A percentile compares a stretch with the other conserved stretches of the same genome.
These are phyloP conservation scores for Myxozyma neglecta DNA, from an alignment of 805 yeast species.

Conservation along the genomic window DNA sequence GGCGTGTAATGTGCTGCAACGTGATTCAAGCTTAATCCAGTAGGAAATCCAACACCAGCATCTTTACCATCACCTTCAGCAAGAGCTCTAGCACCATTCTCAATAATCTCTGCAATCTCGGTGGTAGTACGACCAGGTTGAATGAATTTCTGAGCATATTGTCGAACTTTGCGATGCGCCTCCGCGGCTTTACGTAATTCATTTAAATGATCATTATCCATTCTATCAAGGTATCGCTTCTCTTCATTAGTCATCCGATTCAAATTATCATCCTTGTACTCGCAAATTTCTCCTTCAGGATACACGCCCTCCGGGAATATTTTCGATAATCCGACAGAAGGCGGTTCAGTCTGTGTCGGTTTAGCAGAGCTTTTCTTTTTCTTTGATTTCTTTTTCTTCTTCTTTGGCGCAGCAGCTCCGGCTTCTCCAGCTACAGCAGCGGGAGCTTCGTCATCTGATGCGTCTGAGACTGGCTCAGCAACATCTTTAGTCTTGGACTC, in stretches of 20 bases:
- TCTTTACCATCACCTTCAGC: conserved; percentile 57
- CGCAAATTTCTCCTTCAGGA: conserved; percentile 87
- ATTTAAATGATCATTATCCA: conserved; percentile 63
- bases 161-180: conserved; percentile 87
- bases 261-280: conserved; percentile 63
- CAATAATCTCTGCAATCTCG: conserved; percentile 86
- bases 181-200: conserved; percentile 96
- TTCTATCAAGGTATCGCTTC: conserved; percentile 70
- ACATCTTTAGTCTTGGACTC: conserved; percentile 27
- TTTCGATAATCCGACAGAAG: conserved; percentile 62
- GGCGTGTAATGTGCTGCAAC: conserved; percentile 99
- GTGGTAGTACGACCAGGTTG: conserved; percentile 91
- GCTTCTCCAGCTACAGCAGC: conserved; percentile 34
- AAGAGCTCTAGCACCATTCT: conserved; percentile 74
- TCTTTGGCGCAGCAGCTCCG: conserved; percentile 49
- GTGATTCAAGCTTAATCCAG: conserved; percentile 91
- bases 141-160: conserved; percentile 67
- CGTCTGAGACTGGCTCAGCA: conserved; percentile 41
- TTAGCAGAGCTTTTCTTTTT: conserved; percentile 30
- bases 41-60: conserved; percentile 96
- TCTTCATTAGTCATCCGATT: conserved; percentile 85
- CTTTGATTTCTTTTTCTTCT: conserved; percentile 51
- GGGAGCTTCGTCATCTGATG: conserved; percentile 38
- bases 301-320: conserved; percentile 69
- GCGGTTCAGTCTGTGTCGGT: conserved; percentile 44